Conservation (phyloP, 2,329 filamentous ascomycete species). For the Fusarium sp. region DNA sequence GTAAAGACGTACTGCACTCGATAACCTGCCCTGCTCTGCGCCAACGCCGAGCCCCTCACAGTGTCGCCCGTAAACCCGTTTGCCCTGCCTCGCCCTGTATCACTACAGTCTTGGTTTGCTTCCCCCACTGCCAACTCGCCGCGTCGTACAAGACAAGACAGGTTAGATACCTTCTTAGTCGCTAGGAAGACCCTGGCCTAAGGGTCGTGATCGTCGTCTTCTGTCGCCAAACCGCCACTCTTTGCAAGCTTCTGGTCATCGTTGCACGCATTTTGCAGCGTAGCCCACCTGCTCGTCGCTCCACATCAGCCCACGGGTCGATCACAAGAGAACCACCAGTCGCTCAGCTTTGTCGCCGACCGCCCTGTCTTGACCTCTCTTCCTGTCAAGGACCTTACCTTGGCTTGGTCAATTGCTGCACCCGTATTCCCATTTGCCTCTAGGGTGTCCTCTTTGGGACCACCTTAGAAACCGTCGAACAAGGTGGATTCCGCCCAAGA, state of each 20-base stretch:
- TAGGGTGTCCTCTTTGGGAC: conserved; percentile 56
- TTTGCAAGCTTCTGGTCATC: conserved; percentile 30
- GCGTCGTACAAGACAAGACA: conserved; percentile 30
- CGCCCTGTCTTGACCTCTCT: conserved; percentile 43
- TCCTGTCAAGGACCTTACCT: conserved; percentile 39
- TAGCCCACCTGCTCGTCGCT: conserved; percentile 47
- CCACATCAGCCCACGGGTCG: conserved; percentile 50
- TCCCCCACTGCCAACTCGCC: conserved; percentile 41
- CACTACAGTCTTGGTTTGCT: conserved; percentile 27
- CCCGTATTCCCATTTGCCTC: conserved; percentile 43
- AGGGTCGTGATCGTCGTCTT: conserved; percentile 46
- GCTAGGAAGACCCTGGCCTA: conserved; percentile 45
- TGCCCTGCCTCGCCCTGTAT: conserved; percentile 32
- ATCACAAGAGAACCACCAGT: conserved; percentile 46
- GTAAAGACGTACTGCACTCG: background rate
- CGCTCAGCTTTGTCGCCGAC: conserved; percentile 42
- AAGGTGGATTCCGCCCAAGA: conserved; percentile 75
- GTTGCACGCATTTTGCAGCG: conserved; percentile 29
- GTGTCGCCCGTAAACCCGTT: conserved; percentile 36
- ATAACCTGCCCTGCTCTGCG: conserved; percentile 21
- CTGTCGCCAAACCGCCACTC: conserved; percentile 40
- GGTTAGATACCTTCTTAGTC: conserved; percentile 29
- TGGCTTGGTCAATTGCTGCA: conserved; percentile 37
- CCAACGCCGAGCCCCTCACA: conserved; percentile 47
- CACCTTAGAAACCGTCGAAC: conserved; percentile 59